Conservation (phyloP, 169 alveolate species). For the Eimeria necatrix region DNA sequence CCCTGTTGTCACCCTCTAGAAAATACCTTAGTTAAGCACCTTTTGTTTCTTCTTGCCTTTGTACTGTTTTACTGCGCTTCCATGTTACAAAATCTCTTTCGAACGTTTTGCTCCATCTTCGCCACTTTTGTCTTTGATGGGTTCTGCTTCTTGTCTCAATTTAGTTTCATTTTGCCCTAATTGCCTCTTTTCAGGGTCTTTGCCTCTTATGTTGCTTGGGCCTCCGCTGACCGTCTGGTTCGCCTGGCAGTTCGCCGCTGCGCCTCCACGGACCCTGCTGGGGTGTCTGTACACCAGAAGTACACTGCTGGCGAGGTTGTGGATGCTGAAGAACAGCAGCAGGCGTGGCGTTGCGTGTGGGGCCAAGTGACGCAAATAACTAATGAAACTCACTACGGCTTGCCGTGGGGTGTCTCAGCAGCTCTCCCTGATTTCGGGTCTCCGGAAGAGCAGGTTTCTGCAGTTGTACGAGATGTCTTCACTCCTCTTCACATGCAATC, state of each 20-base stretch:
- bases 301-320: background rate
- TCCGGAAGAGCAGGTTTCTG: background rate
- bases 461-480: background rate
- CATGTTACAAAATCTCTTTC: too few relatives aligned
- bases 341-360: background rate
- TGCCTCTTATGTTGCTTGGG: background rate
- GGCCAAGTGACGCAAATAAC: background rate
- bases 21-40: too few relatives aligned
- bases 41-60: too few relatives aligned
- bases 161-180: too few relatives aligned
- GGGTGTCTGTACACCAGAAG: background rate
- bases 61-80: too few relatives aligned
- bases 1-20: too few relatives aligned
- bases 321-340: background rate
- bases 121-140: too few relatives aligned
- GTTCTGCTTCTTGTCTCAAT: too few relatives aligned
- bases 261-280: background rate
- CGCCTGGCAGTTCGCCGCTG: background rate
- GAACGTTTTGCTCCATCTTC: too few relatives aligned
- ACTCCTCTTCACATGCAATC: background rate
- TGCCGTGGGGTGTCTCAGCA: background rate
- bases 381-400: background rate
- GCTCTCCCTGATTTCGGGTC: background rate
- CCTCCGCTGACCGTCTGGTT: background rate
- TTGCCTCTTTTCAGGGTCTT: too few relatives aligned